These are phyloP conservation scores for Ettlia oleoabundans DNA, from an alignment of 139 green algal genomes.

Conservation along the genomic window DNA sequence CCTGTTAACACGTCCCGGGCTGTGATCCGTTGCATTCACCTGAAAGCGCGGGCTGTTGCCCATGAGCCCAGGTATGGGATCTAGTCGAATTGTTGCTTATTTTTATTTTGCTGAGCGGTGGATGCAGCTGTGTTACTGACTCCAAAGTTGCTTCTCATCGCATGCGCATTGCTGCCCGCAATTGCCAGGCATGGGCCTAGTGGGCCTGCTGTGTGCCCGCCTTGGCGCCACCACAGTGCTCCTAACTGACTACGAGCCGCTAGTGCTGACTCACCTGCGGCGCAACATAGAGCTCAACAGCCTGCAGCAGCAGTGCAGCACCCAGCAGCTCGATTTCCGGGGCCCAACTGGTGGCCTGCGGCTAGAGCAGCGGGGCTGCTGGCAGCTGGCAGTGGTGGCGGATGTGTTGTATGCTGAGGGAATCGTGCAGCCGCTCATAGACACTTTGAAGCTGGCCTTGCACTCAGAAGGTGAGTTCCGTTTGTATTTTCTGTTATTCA, in stretches of 20 bases:
- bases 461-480: constrained; percentile 17
- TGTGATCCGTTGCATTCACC: neutral
- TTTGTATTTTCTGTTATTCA: no score
- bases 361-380: constrained; percentile 4
- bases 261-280: neutral
- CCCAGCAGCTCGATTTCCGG: neutral
- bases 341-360: neutral
- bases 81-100: no score
- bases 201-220: constrained; percentile 5
- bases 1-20: no score
- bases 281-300: neutral
- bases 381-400: constrained; percentile 10
- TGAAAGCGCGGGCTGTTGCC: neutral
- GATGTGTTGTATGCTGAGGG: constrained; percentile 31
- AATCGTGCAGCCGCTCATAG: neutral
- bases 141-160: neutral
- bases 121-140: neutral
- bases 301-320: neutral
- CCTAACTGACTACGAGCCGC: constrained; percentile 34
- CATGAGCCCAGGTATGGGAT: no score
- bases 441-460: neutral
- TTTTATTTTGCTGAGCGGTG: no score
- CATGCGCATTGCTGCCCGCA: neutral
- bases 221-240: constrained; percentile 9
- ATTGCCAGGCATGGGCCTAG: constrained; percentile 33